These are phyloP conservation scores for Penicillium odoratum DNA, from an alignment of 495 filamentous ascomycete species.

Conservation along the genomic window DNA sequence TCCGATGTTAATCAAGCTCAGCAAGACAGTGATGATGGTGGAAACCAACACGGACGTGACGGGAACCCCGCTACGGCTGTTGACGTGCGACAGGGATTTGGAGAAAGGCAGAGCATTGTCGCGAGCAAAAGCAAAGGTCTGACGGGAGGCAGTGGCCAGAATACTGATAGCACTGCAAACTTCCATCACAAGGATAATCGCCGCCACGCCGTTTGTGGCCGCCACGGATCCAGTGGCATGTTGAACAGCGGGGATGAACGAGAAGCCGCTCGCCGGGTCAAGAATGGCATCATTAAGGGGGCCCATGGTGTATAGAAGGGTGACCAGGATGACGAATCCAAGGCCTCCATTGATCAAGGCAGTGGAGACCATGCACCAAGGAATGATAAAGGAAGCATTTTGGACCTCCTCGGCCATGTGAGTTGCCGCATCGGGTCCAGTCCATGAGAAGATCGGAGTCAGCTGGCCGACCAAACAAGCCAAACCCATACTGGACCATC, in stretches of 20 bases:
- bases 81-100: conserved; percentile 34
- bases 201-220: conserved; percentile 36
- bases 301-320: conserved; percentile 47
- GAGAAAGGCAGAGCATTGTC: conserved; percentile 49
- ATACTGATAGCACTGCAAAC: conserved; percentile 42
- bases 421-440: conserved; percentile 38
- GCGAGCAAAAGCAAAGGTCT: conserved; percentile 53
- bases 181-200: conserved; percentile 41
- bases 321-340: conserved; percentile 40
- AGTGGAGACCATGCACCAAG: conserved; percentile 46
- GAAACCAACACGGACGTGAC: conserved; percentile 53
- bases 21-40: conserved; percentile 47
- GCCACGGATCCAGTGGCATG: conserved; percentile 29
- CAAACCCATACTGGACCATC: conserved; percentile 44
- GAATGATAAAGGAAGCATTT: conserved; percentile 46
- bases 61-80: conserved; percentile 48
- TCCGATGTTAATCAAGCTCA: conserved; percentile 48
- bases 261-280: conserved; percentile 34
- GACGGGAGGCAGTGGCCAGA: conserved; percentile 44
- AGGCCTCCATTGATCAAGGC: conserved; percentile 43
- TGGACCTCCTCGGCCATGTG: conserved; percentile 52
- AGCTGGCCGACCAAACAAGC: conserved; percentile 46
- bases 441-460: conserved; percentile 44
- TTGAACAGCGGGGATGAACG: conserved; percentile 38
- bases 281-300: conserved; percentile 35